Percentiles rank a stretch among this genome's conserved stretches.
Conservation (phyloP, 805 yeast species). For the Saturnispora halmiae region DNA sequence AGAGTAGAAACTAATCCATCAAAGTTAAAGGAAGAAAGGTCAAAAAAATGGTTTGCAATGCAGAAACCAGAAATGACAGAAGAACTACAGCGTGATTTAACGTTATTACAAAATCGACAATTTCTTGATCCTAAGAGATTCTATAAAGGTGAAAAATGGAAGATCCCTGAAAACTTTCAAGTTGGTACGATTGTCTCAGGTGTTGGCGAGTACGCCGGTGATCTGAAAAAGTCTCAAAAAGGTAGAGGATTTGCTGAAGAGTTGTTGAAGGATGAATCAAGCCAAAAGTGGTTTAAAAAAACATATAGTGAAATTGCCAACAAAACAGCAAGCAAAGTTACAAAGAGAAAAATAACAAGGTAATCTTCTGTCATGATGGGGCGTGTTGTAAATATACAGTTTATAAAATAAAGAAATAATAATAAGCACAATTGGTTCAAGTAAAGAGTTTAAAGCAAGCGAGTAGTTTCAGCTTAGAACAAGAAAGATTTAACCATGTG, state of each 20-base stretch:
- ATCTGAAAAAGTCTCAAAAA: constrained; percentile 62
- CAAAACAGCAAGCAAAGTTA: constrained; percentile 28
- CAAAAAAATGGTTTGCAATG: constrained; percentile 70
- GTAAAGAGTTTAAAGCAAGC: too few relatives aligned
- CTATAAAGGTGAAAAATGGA: constrained; percentile 80
- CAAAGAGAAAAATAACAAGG: constrained; percentile 5
- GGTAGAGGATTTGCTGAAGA: constrained; percentile 76
- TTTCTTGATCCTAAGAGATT: constrained; percentile 94
- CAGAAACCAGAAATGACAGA: constrained; percentile 70
- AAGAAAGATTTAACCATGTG: too few relatives aligned
- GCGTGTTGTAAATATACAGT: neutral
- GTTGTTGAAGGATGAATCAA: constrained; percentile 60
- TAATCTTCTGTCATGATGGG: neutral
- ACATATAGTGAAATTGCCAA: constrained; percentile 74
- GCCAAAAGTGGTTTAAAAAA: constrained; percentile 72
- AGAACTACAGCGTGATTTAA: constrained; percentile 63
- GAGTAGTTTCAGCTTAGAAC: too few relatives aligned
- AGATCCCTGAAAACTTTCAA: constrained; percentile 57
- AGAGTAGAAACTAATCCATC: constrained; percentile 13
- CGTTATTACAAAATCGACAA: constrained; percentile 73
- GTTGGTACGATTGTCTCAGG: constrained; percentile 85
- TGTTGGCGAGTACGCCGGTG: constrained; percentile 64
- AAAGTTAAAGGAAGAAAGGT: constrained; percentile 31
- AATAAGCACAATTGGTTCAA: too few relatives aligned
- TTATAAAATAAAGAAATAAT: neutral